phyloP scores from a whole-genome alignment of 108 stramenopile species.

The Thalassiosira profunda region DNA sequence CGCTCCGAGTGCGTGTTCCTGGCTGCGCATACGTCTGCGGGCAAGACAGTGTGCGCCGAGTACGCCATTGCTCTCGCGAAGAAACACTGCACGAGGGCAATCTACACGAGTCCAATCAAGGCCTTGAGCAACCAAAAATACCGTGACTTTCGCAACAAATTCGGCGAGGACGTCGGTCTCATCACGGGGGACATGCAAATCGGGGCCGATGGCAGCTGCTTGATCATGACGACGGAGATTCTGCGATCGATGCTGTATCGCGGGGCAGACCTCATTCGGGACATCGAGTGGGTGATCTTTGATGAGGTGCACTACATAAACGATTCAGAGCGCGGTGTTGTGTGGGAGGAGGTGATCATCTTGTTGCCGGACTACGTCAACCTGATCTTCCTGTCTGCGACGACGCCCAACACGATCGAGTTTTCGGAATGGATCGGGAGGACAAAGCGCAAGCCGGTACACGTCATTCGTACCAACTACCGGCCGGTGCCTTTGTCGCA shows the following conservation, averaged over 20 bases:
- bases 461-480: slow-evolving; percentile 99
- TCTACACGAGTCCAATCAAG: slow-evolving; percentile 99
- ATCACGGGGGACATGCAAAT: slow-evolving; percentile 99
- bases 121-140: slow-evolving; percentile 99
- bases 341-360: slow-evolving; percentile 98
- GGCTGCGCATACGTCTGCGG: slow-evolving; percentile 95
- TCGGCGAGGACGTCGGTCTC: slow-evolving; percentile 95
- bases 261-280: slow-evolving; percentile 97
- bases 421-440: slow-evolving; percentile 94
- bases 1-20: slow-evolving; percentile 96
- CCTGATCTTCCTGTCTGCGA: slow-evolving; percentile 98
- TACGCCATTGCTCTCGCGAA: slow-evolving; percentile 98
- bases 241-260: slow-evolving; percentile 98
- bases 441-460: slow-evolving; percentile 99
- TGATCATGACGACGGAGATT: slow-evolving; percentile 99
- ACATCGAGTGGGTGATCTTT: slow-evolving; percentile 98
- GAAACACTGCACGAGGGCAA: slow-evolving; percentile 93
- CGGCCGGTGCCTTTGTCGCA: slow-evolving; percentile 98
- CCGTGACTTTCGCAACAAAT: slow-evolving; percentile 96
- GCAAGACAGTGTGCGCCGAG: slow-evolving; percentile 93
- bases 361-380: slow-evolving; percentile 92
- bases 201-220: slow-evolving; percentile 94
- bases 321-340: slow-evolving; percentile 91
- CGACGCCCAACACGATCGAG: slow-evolving; percentile 97
- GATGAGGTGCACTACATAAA: slow-evolving; percentile 99